Evolutionary conservation across 345 rosid genomes (phyloP).

Genomic region (Eucalyptus rudis): DNA sequence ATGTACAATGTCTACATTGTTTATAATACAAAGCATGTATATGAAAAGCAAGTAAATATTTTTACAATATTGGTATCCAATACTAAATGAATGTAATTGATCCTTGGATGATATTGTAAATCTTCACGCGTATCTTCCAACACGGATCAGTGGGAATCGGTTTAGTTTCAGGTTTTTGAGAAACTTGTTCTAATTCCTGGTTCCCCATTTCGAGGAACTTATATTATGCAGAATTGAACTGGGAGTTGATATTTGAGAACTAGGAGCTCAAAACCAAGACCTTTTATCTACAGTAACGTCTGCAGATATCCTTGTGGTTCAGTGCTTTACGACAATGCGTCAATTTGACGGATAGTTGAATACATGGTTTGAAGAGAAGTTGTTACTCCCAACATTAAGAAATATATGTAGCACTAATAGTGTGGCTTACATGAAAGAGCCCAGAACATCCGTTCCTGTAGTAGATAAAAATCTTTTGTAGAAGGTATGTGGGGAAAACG

Average conservation of each 20-base stretch:
- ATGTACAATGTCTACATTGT: too few species aligned
- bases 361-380: neutral
- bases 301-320: slow-evolving; percentile 58
- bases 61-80: too few species aligned
- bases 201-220: too few species aligned
- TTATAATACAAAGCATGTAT: too few species aligned
- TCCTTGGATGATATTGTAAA: too few species aligned
- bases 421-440: neutral
- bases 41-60: too few species aligned
- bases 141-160: rapidly evolving
- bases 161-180: too few species aligned
- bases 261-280: neutral
- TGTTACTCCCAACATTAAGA: neutral
- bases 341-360: neutral
- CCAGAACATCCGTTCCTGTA: neutral
- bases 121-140: too few species aligned
- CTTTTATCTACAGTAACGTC: slow-evolving; percentile 67
- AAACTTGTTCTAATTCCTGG: too few species aligned
- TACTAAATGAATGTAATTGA: too few species aligned
- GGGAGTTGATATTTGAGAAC: too few species aligned
- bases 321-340: neutral
- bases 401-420: neutral
- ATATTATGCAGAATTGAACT: too few species aligned
- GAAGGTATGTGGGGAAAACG: neutral
- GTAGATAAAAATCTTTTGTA: neutral